These are phyloP conservation scores for Cercospora sp. DNA, from an alignment of 2,329 filamentous ascomycete genomes.

Conservation along the genomic window DNA sequence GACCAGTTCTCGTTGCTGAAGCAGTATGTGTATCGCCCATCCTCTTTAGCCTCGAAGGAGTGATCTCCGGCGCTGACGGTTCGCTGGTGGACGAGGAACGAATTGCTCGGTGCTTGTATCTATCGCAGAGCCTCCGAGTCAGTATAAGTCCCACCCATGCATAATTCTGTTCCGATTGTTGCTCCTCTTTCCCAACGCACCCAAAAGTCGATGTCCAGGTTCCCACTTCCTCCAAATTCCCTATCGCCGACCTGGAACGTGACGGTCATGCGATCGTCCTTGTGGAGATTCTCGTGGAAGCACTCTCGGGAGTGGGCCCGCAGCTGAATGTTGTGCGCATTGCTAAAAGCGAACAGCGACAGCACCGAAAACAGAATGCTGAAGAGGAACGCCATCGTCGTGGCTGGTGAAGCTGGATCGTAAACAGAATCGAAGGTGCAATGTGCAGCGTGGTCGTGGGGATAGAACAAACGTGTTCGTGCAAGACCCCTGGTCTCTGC, in stretches of 20 bases:
- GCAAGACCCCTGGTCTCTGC: slow-evolving; percentile 2
- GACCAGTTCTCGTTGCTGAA: slow-evolving; percentile 99
- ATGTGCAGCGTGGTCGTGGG: slow-evolving; percentile 4
- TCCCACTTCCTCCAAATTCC: slow-evolving; percentile 91
- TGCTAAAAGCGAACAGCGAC: slow-evolving; percentile 62
- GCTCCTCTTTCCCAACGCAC: slow-evolving; percentile 54
- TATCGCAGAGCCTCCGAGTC: slow-evolving; percentile 36
- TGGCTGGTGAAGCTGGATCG: slow-evolving; percentile 3
- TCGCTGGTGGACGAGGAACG: slow-evolving; percentile 77
- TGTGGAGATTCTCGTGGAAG: slow-evolving; percentile 91
- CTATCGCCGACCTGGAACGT: slow-evolving; percentile 97
- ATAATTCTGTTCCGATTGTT: not conserved
- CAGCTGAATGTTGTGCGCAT: slow-evolving; percentile 94
- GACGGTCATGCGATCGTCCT: slow-evolving; percentile 96
- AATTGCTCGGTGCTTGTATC: slow-evolving; percentile 76
- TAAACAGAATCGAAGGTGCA: slow-evolving; percentile 13
- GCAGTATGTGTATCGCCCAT: slow-evolving; percentile 94
- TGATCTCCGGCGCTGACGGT: slow-evolving; percentile 87
- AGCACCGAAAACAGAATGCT: slow-evolving; percentile 49
- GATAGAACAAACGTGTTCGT: slow-evolving; percentile 10
- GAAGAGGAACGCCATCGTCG: slow-evolving; percentile 38
- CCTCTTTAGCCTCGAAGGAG: slow-evolving; percentile 78
- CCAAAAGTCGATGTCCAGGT: slow-evolving; percentile 97
- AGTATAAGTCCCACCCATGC: slow-evolving; percentile 9
- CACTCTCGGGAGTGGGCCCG: slow-evolving; percentile 92